phyloP scores from a whole-genome alignment of 208 protist species.

The Histomonas meleagridis region DNA sequence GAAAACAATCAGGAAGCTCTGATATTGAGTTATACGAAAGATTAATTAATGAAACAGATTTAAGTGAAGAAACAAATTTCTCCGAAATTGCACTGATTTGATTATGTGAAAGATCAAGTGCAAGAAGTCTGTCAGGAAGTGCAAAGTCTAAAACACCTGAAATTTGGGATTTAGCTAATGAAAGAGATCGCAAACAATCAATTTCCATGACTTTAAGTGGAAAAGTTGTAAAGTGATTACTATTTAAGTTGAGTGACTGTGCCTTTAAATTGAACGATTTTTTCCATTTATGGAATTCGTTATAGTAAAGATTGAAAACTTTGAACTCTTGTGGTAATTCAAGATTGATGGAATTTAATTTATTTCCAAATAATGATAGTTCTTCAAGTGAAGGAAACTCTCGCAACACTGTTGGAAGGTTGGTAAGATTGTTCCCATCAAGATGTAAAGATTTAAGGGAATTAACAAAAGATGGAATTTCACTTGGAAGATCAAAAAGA shows the following conservation, averaged over 20 bases:
- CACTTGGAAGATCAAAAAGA: background rate
- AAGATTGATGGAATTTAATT: background rate
- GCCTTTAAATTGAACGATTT: background rate
- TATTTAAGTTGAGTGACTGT: background rate
- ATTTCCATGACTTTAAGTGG: background rate
- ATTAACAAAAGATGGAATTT: background rate
- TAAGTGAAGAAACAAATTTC: background rate
- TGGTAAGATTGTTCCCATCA: background rate
- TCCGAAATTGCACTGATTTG: background rate
- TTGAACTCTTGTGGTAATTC: background rate
- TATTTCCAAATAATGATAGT: background rate
- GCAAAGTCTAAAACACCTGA: background rate
- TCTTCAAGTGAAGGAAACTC: background rate
- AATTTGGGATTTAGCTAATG: background rate
- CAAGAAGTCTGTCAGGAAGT: background rate
- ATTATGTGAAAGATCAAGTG: background rate
- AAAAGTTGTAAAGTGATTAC: background rate
- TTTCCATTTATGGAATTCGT: background rate
- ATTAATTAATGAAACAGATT: background rate
- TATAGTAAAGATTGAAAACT: background rate
- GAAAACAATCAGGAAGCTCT: background rate
- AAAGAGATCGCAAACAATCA: background rate
- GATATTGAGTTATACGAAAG: background rate
- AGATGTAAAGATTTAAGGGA: background rate
- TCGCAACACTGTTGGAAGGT: background rate